Conservation (phyloP, 176 grass and related monocot genomes). For the Poa pratensis region DNA sequence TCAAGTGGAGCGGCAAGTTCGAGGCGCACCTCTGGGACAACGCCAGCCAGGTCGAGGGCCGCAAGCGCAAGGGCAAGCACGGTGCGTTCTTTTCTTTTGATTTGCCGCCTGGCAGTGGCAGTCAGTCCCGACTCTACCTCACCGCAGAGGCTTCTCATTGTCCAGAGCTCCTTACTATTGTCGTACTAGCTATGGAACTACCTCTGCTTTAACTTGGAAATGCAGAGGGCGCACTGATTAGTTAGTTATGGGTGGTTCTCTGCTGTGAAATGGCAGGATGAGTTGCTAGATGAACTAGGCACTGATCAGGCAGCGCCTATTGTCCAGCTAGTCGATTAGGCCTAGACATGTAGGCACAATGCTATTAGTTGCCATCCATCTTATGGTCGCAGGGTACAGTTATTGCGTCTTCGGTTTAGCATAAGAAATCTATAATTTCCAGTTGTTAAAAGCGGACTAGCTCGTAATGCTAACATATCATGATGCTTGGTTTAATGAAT, state of each 20-base stretch:
- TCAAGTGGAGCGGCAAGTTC: constrained; percentile 91
- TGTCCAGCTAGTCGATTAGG: not conserved
- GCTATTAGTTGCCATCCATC: not conserved
- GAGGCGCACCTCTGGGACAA: constrained; percentile 93
- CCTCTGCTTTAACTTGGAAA: not conserved
- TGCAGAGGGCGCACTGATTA: not conserved
- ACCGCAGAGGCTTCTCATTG: not conserved
- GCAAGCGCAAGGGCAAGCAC: constrained; percentile 79
- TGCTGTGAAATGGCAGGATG: not conserved
- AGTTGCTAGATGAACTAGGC: not conserved
- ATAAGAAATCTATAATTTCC: not conserved
- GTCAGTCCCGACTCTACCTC: not conserved
- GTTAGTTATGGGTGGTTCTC: not conserved
- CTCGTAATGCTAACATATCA: not conserved
- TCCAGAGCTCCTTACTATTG: not conserved
- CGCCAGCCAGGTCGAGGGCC: constrained; percentile 62
- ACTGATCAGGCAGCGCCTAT: not conserved
- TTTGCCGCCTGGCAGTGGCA: not conserved
- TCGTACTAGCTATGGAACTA: not conserved
- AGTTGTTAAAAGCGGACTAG: not conserved
- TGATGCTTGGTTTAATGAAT: not conserved
- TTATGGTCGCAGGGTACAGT: not conserved
- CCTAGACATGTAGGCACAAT: not conserved
- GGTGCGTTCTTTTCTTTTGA: constrained; percentile 30
- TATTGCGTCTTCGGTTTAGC: not conserved